phyloP scores from a whole-genome alignment of 805 yeast genomes.

The Candida odintsovae region DNA sequence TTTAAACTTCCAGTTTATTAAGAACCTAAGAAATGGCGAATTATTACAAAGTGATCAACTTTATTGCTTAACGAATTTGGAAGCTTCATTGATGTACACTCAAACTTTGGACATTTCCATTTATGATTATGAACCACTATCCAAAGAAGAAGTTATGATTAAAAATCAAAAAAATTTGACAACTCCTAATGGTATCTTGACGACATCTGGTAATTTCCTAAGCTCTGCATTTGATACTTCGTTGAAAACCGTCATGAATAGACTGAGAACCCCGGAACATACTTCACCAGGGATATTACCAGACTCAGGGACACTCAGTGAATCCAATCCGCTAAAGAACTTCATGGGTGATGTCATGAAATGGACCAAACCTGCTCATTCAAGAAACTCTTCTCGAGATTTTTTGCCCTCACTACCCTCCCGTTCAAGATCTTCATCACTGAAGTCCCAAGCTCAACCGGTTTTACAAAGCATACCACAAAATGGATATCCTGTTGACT shows the following conservation, averaged over 20 bases:
- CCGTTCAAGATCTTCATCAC: background rate
- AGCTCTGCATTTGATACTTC: slow-evolving; percentile 12
- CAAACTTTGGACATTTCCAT: slow-evolving; percentile 10
- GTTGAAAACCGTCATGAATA: slow-evolving; percentile 8
- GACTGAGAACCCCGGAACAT: slow-evolving; percentile 1
- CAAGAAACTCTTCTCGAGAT: slow-evolving; percentile 1
- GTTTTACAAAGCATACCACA: background rate
- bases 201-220: background rate
- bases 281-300: background rate
- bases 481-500: slow-evolving; percentile 5
- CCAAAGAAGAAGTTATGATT: slow-evolving; percentile 10
- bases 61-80: slow-evolving; percentile 22
- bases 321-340: slow-evolving; percentile 16
- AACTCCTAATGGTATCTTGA: background rate
- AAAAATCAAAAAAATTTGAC: background rate
- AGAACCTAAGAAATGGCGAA: slow-evolving; percentile 17
- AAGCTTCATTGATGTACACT: slow-evolving; percentile 20
- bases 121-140: slow-evolving; percentile 7
- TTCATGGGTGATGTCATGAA: slow-evolving; percentile 12
- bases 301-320: background rate
- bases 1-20: slow-evolving; percentile 17
- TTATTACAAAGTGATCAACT: slow-evolving; percentile 14
- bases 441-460: background rate
- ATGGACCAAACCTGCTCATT: background rate
- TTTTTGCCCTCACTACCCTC: background rate